Base-by-base conservation (phyloP, 805 yeast species). In the Martiniozyma abietophila region DNA sequence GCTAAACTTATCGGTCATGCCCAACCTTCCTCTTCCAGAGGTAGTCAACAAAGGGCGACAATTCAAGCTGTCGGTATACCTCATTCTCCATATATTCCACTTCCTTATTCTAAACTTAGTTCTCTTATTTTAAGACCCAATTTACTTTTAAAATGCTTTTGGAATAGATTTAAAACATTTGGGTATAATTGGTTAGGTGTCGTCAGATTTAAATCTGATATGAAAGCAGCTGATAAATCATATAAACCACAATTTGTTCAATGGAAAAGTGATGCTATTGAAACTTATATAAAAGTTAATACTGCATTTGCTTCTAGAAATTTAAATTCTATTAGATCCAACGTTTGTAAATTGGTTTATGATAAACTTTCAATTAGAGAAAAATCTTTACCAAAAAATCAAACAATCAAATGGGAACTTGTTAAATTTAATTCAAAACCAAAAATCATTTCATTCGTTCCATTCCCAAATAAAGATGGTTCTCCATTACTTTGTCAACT, bases 221-320 rank as follows among this genome's bases (percentile, higher is more conserved):
- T 55, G 53, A 56, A 58, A 17, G 47, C 47, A 28, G 59, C 51
- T 4, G 28, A 33, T 32, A 42, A 42, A 22, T 61, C 54, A 3
- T 52, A 69, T 37, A 80, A 75, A 55, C 83, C 88, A 21, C 61
- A 74, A 27, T 80, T 79, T 44, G 53, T 74, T 15, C 70, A 76
- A 40, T 88, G 95, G 95, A 83, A 82, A 55, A 89, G 85, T 56
- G 69, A 68, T 20, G 94, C 94, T 6, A 75, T 88, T 46, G 84
- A 84, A 46, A 65, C 64, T 32, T 86, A 76, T 54, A 80, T 80
- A 19, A 71, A 72, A 38, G 79, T 83, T n/a, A 85, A 88, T 59
- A 75, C 76, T 49, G 76, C 85, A 3, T 88, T 88, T 63, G 89
- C 94, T 3, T 52, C 63, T 14, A 65, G 64, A 21, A 64, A 76